phyloP scores from a whole-genome alignment of 2,329 filamentous ascomycete species.

The Epichloe coenophiala region DNA sequence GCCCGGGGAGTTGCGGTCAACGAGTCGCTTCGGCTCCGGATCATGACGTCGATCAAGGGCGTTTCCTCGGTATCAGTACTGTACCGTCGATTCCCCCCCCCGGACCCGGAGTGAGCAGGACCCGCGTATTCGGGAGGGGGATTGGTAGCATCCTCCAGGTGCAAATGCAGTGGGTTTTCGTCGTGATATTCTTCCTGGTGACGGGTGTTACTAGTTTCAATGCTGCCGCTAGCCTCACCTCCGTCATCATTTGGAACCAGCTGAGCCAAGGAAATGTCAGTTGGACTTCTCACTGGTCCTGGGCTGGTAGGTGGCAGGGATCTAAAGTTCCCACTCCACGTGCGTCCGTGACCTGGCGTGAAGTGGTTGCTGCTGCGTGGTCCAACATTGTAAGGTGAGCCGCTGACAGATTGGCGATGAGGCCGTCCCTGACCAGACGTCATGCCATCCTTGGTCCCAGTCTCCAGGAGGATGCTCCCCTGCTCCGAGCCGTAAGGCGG shows the following conservation, averaged over 20 bases:
- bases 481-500: slow-evolving; percentile 95
- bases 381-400: slow-evolving; percentile 21
- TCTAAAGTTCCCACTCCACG: slow-evolving; percentile 66
- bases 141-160: slow-evolving; percentile 41
- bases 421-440: slow-evolving; percentile 28
- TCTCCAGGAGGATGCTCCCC: slow-evolving; percentile 86
- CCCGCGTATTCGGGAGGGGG: slow-evolving; percentile 62
- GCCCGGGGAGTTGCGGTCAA: slow-evolving; percentile 21
- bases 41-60: slow-evolving; percentile 36
- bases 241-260: slow-evolving; percentile 57
- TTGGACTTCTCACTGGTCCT: slow-evolving; percentile 79
- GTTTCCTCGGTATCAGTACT: slow-evolving; percentile 46
- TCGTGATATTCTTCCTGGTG: slow-evolving; percentile 16
- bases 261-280: slow-evolving; percentile 88
- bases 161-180: slow-evolving; percentile 24
- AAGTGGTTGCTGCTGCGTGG: slow-evolving; percentile 34
- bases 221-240: slow-evolving; percentile 41
- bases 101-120: slow-evolving; percentile 44
- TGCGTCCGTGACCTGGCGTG: slow-evolving; percentile 55
- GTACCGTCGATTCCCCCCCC: slow-evolving; percentile 36
- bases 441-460: slow-evolving; percentile 54
- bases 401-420: slow-evolving; percentile 32
- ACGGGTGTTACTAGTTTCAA: slow-evolving; percentile 8
- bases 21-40: slow-evolving; percentile 37
- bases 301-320: slow-evolving; percentile 68